Conservation (phyloP, 2,329 filamentous ascomycete genomes). For the Basipetospora sp. region DNA sequence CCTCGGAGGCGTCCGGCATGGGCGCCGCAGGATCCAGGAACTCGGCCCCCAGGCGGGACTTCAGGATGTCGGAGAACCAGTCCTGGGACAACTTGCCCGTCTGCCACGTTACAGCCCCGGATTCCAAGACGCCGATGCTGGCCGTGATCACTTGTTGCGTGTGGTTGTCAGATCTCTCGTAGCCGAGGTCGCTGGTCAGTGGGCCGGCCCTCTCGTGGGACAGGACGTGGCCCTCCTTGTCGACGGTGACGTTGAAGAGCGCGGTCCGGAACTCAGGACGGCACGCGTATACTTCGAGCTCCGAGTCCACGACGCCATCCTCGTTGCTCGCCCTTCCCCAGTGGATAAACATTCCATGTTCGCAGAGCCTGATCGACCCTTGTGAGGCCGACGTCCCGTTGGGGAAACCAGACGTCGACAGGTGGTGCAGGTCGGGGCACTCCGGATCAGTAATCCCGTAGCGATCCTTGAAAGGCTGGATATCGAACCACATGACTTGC, state of each 20-base stretch:
- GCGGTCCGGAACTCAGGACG: conserved; percentile 16
- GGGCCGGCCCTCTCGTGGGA: conserved; percentile 7
- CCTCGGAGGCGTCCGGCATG: conserved; percentile 10
- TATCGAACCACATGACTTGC: too few relatives aligned
- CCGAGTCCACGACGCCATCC: neutral
- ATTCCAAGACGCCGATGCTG: conserved; percentile 7
- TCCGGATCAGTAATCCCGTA: neutral
- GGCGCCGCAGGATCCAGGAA: conserved; percentile 18
- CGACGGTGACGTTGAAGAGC: conserved; percentile 20
- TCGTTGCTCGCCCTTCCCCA: neutral
- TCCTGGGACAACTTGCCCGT: conserved; percentile 29
- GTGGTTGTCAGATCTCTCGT: conserved; percentile 8
- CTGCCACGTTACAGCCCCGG: conserved; percentile 23
- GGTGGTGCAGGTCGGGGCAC: neutral
- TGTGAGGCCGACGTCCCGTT: neutral
- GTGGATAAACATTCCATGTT: neutral
- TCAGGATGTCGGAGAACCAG: conserved; percentile 33
- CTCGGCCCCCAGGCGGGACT: conserved; percentile 14
- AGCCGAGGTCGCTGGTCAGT: conserved; percentile 9
- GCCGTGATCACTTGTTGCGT: conserved; percentile 7
- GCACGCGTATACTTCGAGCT: conserved; percentile 10
- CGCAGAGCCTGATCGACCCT: neutral
- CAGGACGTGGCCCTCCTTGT: conserved; percentile 13
- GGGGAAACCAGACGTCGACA: neutral
- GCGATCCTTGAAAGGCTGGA: neutral